A percentile compares a stretch with the other conserved stretches of the same genome.
Evolutionary conservation across 1,139 yeast genomes (phyloP).

Genomic region (Suhomyces choctaworum): DNA sequence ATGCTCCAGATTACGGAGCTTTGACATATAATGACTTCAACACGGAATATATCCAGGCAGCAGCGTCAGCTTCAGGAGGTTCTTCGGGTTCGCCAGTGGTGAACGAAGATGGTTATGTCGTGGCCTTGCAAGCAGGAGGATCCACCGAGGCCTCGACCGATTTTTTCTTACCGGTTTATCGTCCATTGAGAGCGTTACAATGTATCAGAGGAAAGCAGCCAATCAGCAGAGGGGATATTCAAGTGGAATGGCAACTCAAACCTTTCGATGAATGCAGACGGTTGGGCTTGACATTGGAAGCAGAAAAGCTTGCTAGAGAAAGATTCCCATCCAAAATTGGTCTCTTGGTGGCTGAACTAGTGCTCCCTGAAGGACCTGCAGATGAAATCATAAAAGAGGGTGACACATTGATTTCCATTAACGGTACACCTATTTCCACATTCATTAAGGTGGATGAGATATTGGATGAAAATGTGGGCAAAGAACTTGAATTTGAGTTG

Average conservation of each 20-base stretch:
- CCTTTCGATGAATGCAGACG: slow-evolving; percentile 92
- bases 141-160: slow-evolving; percentile 89
- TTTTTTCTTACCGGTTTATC: slow-evolving; percentile 81
- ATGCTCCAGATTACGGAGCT: slow-evolving; percentile 92
- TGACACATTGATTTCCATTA: slow-evolving; percentile 75
- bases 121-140: slow-evolving; percentile 95
- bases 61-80: slow-evolving; percentile 94
- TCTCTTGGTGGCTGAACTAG: slow-evolving; percentile 77
- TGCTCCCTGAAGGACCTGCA: slow-evolving; percentile 87
- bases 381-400: slow-evolving; percentile 77
- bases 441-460: slow-evolving; percentile 85
- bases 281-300: slow-evolving; percentile 74
- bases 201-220: slow-evolving; percentile 62
- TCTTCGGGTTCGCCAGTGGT: slow-evolving; percentile 96
- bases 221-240: slow-evolving; percentile 76
- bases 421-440: slow-evolving; percentile 63
- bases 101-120: slow-evolving; percentile 80
- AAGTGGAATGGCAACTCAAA: slow-evolving; percentile 82
- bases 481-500: slow-evolving; percentile 55
- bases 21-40: slow-evolving; percentile 92
- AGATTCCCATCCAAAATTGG: slow-evolving; percentile 78
- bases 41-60: slow-evolving; percentile 95
- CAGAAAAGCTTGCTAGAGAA: slow-evolving; percentile 68
- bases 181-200: slow-evolving; percentile 77
- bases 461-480: slow-evolving; percentile 69